Conservation (phyloP, 305 asterid species). For the Solanum hybrid region DNA sequence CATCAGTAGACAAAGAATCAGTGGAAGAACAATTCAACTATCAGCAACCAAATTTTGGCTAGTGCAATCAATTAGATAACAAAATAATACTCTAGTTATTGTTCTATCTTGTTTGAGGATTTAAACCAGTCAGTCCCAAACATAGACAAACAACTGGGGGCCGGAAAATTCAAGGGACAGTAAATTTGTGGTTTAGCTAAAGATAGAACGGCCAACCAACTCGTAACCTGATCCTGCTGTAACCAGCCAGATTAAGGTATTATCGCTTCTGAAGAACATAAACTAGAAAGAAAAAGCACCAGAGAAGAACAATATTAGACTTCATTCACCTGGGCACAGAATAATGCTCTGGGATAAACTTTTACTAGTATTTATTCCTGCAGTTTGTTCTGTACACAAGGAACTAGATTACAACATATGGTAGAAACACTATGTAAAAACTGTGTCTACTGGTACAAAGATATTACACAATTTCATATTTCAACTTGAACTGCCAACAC, state of each 20-base stretch:
- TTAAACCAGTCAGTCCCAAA: background rate
- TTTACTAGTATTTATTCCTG: background rate
- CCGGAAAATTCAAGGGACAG: background rate
- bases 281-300: background rate
- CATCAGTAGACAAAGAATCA: background rate
- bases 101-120: background rate
- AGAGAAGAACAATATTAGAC: background rate
- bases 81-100: background rate
- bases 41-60: background rate
- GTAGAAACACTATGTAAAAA: background rate
- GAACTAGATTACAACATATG: background rate
- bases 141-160: background rate
- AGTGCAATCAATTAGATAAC: background rate
- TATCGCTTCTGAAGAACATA: background rate
- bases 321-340: background rate
- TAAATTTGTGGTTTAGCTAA: background rate
- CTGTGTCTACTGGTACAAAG: slow-evolving; percentile 22
- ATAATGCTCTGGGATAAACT: background rate
- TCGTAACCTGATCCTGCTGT: background rate
- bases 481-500: background rate
- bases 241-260: background rate
- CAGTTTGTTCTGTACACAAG: background rate
- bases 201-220: background rate
- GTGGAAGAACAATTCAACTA: background rate
- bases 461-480: slow-evolving; percentile 25